These are phyloP conservation scores for Rosa chinensis DNA, from an alignment of 306 rosid genomes.

Conservation along the genomic window DNA sequence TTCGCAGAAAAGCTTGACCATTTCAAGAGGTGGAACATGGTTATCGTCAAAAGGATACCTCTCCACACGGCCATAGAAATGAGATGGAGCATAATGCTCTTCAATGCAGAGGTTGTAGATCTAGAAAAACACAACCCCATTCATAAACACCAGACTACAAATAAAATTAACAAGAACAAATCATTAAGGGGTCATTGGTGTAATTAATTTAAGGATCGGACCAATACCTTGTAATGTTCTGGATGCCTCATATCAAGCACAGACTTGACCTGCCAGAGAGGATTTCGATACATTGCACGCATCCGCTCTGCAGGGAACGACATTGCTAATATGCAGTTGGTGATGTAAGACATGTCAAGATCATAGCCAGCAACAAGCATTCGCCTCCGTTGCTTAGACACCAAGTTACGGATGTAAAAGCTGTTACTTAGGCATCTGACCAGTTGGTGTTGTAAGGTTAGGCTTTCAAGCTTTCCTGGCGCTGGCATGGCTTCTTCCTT, in stretches of 20 bases:
- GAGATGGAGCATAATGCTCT: constrained; percentile 72
- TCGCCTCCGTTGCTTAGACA: constrained; percentile 82
- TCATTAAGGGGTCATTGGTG: neutral
- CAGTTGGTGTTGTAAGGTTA: constrained; percentile 53
- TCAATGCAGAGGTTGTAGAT: constrained; percentile 90
- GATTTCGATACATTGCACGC: constrained; percentile 92
- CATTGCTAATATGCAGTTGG: constrained; percentile 83
- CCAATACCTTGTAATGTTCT: constrained; percentile 70
- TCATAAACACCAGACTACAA: neutral
- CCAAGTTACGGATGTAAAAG: constrained; percentile 78
- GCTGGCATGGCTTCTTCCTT: constrained; percentile 31
- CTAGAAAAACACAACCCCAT: constrained; percentile 36
- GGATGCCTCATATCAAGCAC: constrained; percentile 85
- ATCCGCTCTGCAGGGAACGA: constrained; percentile 90
- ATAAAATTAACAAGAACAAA: neutral
- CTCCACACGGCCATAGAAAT: constrained; percentile 87
- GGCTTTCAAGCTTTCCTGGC: constrained; percentile 36
- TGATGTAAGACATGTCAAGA: constrained; percentile 96
- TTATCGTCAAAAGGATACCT: constrained; percentile 87
- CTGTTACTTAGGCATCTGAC: constrained; percentile 64
- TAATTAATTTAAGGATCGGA: neutral
- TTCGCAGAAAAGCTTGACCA: constrained; percentile 78
- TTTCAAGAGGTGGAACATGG: constrained; percentile 77
- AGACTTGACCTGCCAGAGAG: constrained; percentile 97
- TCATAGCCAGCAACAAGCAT: constrained; percentile 95